Percentiles rank a stretch among this genome's conserved stretches.
phyloP scores from a whole-genome alignment of 805 yeast genomes.

The Starmera quercuum region DNA sequence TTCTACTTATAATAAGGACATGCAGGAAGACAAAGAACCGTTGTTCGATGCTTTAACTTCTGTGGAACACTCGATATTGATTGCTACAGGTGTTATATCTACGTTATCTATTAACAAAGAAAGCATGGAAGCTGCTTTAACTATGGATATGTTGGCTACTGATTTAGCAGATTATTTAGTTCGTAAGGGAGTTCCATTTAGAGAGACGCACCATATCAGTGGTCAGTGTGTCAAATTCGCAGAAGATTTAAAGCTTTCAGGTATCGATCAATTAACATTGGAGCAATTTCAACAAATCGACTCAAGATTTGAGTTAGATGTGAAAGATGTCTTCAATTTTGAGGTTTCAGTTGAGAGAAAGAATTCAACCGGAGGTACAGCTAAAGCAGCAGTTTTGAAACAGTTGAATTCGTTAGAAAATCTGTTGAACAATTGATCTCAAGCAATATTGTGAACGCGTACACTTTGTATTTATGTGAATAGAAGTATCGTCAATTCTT shows the following conservation, averaged over 20 bases:
- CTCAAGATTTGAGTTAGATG: conserved; percentile 71
- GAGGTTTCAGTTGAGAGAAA: conserved; percentile 95
- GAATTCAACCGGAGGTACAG: conserved; percentile 95
- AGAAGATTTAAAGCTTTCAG: conserved; percentile 67
- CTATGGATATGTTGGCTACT: conserved; percentile 99
- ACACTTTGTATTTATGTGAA: too few relatives aligned
- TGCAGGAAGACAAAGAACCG: conserved; percentile 99
- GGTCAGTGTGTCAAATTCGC: conserved; percentile 95
- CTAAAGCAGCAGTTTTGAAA: conserved; percentile 76
- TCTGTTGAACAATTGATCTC: too few relatives aligned
- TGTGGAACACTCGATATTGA: conserved; percentile 86
- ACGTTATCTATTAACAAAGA: conserved; percentile 68
- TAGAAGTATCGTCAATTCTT: too few relatives aligned
- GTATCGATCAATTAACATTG: conserved; percentile 77
- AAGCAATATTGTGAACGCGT: too few relatives aligned
- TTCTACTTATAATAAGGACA: conserved; percentile 94
- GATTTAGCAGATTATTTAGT: conserved; percentile 97
- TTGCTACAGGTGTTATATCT: conserved; percentile 94
- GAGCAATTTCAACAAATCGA: conserved; percentile 80
- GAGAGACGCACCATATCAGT: conserved; percentile 98
- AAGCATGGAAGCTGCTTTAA: conserved; percentile 79
- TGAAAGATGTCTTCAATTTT: conserved; percentile 79
- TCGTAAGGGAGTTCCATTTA: conserved; percentile 96
- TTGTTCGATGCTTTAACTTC: conserved; percentile 84
- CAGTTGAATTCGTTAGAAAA: conserved; percentile 43